Percentiles rank a stretch among this genome's conserved stretches.
Conservation (phyloP, 2,329 filamentous ascomycete species). For the Berkeleyomyces basicola region DNA sequence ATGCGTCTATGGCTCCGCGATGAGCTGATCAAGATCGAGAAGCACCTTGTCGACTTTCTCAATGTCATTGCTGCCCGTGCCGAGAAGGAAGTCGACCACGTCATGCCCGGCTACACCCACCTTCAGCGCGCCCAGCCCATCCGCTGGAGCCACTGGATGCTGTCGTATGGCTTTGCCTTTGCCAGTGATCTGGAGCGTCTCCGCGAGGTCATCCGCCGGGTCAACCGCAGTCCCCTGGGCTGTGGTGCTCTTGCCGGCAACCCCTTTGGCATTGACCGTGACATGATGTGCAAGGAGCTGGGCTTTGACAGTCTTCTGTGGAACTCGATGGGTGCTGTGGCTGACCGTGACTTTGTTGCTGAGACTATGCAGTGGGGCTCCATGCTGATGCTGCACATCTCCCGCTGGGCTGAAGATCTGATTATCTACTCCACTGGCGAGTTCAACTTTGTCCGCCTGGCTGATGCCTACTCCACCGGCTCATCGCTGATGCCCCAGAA, state of each 20-base stretch:
- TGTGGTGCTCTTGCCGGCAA: slow-evolving; percentile 69
- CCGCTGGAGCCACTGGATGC: slow-evolving; percentile 66
- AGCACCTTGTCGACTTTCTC: slow-evolving; percentile 50
- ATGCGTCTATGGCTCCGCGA: slow-evolving; percentile 82
- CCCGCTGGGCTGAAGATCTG: slow-evolving; percentile 67
- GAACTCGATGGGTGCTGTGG: slow-evolving; percentile 63
- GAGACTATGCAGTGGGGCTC: slow-evolving; percentile 69
- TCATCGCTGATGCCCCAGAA: slow-evolving; percentile 69
- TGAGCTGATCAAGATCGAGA: slow-evolving; percentile 53
- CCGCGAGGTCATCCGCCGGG: slow-evolving; percentile 52
- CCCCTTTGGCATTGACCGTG: slow-evolving; percentile 65
- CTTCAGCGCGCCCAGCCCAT: slow-evolving; percentile 68
- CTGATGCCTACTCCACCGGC: slow-evolving; percentile 67
- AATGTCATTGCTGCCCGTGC: slow-evolving; percentile 52
- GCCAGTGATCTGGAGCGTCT: slow-evolving; percentile 60
- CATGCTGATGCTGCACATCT: slow-evolving; percentile 65
- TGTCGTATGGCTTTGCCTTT: slow-evolving; percentile 59
- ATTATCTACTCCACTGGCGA: slow-evolving; percentile 68
- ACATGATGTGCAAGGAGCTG: slow-evolving; percentile 61
- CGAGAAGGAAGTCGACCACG: slow-evolving; percentile 47
- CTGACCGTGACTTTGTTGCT: slow-evolving; percentile 66
- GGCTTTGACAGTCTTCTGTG: slow-evolving; percentile 60
- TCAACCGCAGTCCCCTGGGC: slow-evolving; percentile 57
- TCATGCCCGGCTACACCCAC: slow-evolving; percentile 86
- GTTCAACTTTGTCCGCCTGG: slow-evolving; percentile 59